phyloP scores from a whole-genome alignment of 1,284 basidiomycete species.

The Grifola frondosa region DNA sequence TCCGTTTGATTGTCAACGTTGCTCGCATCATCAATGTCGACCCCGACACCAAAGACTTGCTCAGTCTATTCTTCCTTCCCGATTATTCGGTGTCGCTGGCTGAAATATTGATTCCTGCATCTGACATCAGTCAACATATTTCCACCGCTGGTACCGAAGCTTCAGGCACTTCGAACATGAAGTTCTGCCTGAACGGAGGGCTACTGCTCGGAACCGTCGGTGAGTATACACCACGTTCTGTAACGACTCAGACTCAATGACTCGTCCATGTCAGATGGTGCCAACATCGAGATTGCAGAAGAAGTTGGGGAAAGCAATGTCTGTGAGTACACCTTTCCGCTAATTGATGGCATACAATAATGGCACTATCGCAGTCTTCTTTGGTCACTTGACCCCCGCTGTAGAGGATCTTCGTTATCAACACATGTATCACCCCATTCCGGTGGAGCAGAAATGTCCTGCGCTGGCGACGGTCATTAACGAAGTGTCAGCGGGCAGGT shows the following conservation, averaged over 20 bases:
- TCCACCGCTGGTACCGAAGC: constrained; percentile 92
- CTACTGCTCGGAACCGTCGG: constrained; percentile 76
- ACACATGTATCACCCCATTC: constrained; percentile 78
- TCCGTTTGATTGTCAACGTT: constrained; percentile 88
- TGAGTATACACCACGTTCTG: constrained; percentile 26
- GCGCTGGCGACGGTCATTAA: constrained; percentile 74
- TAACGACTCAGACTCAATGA: not conserved
- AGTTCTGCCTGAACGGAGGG: constrained; percentile 89
- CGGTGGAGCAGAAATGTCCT: constrained; percentile 80
- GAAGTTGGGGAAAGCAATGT: constrained; percentile 76
- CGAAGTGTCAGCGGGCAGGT: constrained; percentile 68
- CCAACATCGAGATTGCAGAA: constrained; percentile 94
- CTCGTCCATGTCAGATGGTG: constrained; percentile 63
- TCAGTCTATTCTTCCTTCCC: constrained; percentile 83
- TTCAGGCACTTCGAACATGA: constrained; percentile 92
- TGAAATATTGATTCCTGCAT: constrained; percentile 88
- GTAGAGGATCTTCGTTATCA: constrained; percentile 84
- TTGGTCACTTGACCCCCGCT: constrained; percentile 76
- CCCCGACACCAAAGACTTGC: constrained; percentile 80
- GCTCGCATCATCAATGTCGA: constrained; percentile 84
- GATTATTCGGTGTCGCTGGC: constrained; percentile 90
- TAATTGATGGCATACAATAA: not conserved
- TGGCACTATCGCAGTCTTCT: constrained; percentile 59
- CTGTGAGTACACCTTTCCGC: constrained; percentile 46
- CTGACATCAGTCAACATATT: constrained; percentile 91